Conservation (phyloP, 2,329 filamentous ascomycete species). For the Phoma sp. region DNA sequence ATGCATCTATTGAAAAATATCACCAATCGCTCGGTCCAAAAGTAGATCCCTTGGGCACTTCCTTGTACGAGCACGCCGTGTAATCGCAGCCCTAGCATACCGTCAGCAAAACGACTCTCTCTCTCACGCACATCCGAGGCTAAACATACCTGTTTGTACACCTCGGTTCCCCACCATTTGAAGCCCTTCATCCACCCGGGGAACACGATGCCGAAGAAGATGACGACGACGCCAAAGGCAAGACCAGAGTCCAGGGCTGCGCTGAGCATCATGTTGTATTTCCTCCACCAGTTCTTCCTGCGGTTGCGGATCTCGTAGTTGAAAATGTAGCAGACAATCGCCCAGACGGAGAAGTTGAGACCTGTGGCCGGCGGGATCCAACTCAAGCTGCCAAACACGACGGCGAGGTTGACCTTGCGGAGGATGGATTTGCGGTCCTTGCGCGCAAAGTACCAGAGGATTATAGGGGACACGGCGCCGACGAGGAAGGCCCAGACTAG, state of each 20-base stretch:
- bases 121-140: not conserved
- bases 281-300: constrained; percentile 81
- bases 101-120: constrained; percentile 8
- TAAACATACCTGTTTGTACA: constrained; percentile 69
- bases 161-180: constrained; percentile 87
- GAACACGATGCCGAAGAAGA: constrained; percentile 88
- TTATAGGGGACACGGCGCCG: constrained; percentile 75
- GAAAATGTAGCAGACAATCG: constrained; percentile 82
- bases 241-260: constrained; percentile 83
- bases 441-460: constrained; percentile 73
- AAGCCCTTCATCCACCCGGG: constrained; percentile 76
- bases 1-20: not conserved
- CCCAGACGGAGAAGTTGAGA: constrained; percentile 89
- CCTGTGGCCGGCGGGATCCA: constrained; percentile 87
- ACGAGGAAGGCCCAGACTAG: constrained; percentile 83
- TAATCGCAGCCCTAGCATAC: constrained; percentile 73
- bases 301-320: constrained; percentile 76
- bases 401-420: constrained; percentile 80
- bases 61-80: constrained; percentile 76
- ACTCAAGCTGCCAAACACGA: constrained; percentile 80
- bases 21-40: constrained; percentile 46
- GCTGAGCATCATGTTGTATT: constrained; percentile 88
- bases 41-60: constrained; percentile 52
- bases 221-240: constrained; percentile 80
- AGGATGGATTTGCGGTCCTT: constrained; percentile 66